These are phyloP conservation scores for Vanilla planifolia DNA, from an alignment of 106 monocot genomes.

Conservation along the genomic window DNA sequence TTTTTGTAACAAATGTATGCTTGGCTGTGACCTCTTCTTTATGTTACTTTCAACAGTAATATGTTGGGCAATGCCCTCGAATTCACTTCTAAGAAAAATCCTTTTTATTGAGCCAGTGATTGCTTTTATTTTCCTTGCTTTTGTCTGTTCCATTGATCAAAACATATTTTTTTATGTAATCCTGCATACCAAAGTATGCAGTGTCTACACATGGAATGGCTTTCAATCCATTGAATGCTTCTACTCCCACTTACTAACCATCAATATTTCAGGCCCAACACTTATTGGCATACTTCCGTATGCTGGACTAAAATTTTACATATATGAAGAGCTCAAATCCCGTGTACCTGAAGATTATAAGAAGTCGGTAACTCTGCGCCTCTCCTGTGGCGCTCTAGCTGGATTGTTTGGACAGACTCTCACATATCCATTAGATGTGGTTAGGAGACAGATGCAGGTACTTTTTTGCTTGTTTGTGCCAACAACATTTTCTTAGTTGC, in stretches of 20 bases:
- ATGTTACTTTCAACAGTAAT: too few relatives aligned
- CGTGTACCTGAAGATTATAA: conserved; percentile 59
- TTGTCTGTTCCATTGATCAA: too few relatives aligned
- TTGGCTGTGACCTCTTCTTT: too few relatives aligned
- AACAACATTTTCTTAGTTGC: not conserved
- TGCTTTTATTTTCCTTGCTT: not conserved
- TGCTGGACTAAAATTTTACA: conserved; percentile 87
- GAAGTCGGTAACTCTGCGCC: conserved; percentile 46
- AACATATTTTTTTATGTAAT: too few relatives aligned
- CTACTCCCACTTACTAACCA: not conserved
- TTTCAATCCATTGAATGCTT: too few relatives aligned
- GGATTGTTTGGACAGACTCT: conserved; percentile 91
- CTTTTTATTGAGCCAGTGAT: not conserved
- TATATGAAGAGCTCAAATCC: conserved; percentile 79
- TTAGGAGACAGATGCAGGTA: conserved; percentile 96
- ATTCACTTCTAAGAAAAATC: too few relatives aligned
- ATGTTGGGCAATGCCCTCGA: too few relatives aligned
- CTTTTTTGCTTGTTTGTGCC: not conserved
- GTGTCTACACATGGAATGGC: too few relatives aligned
- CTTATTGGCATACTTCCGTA: conserved; percentile 90
- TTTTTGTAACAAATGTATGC: too few relatives aligned
- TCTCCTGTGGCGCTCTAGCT: conserved; percentile 83
- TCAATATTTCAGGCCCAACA: conserved; percentile 51
- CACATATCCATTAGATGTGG: conserved; percentile 86
- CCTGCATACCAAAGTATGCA: too few relatives aligned